phyloP scores from a whole-genome alignment of 208 protist genomes.

The Leishmania turanica region DNA sequence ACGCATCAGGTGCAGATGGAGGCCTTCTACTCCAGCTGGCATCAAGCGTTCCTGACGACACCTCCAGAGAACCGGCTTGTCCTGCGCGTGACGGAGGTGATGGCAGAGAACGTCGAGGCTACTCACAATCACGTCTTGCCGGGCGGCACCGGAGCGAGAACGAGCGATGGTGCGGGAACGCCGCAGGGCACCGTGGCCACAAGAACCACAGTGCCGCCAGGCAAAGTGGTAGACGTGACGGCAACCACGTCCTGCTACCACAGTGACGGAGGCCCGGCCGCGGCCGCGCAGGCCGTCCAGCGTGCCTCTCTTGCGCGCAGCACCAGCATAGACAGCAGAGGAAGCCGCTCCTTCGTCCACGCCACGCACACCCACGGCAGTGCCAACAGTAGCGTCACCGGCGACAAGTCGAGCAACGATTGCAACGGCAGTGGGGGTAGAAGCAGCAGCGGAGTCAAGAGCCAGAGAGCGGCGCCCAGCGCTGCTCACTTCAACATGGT shows the following conservation, averaged over 20 bases:
- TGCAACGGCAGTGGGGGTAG: not conserved
- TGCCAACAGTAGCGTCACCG: not conserved
- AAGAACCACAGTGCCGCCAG: not conserved
- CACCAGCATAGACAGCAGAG: slow-evolving; percentile 8
- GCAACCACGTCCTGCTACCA: not conserved
- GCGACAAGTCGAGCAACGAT: not conserved
- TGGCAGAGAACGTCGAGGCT: slow-evolving; percentile 25
- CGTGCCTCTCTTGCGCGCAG: not conserved
- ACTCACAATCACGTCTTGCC: slow-evolving; percentile 1
- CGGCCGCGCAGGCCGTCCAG: not conserved
- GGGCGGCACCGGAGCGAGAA: not conserved
- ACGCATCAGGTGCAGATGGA: slow-evolving; percentile 71
- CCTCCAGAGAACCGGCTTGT: slow-evolving; percentile 33
- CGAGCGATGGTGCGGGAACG: not conserved
- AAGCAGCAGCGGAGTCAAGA: slow-evolving; percentile 10
- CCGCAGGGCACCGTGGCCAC: not conserved
- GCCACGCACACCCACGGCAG: slow-evolving; percentile 3
- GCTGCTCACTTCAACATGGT: slow-evolving; percentile 49
- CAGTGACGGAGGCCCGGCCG: not conserved
- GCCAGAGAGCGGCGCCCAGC: slow-evolving; percentile 1
- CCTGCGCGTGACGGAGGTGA: slow-evolving; percentile 24
- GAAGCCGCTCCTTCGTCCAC: slow-evolving; percentile 4
- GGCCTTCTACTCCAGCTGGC: slow-evolving; percentile 82
- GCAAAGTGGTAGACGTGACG: not conserved
- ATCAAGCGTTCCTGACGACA: slow-evolving; percentile 35